Percentiles rank a stretch among this genome's conserved stretches.
These are phyloP conservation scores for Polygonum maritimum DNA, from an alignment of 148 eudicot species.

Conservation along the genomic window DNA sequence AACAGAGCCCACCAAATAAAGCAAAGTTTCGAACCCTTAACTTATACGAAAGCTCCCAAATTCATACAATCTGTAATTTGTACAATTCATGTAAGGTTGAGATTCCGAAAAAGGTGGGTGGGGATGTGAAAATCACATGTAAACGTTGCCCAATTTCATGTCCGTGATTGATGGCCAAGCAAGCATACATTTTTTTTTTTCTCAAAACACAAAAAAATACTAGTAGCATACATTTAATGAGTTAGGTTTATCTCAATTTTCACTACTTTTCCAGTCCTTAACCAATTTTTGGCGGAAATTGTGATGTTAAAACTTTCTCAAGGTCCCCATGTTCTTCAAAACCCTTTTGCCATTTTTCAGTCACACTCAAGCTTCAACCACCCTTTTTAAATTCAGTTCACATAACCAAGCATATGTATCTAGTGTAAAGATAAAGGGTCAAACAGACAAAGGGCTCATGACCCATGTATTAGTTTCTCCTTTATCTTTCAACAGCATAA, in stretches of 20 bases:
- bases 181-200: no score
- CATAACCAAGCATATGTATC: not conserved
- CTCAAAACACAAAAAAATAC: no score
- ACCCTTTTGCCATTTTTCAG: not conserved
- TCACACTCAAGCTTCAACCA: slow-evolving; percentile 9
- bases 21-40: not conserved
- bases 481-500: not conserved
- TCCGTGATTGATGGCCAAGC: slow-evolving; percentile 6
- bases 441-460: slow-evolving; percentile 2
- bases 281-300: not conserved
- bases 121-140: not conserved
- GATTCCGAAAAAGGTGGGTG: not conserved
- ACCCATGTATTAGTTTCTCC: not conserved
- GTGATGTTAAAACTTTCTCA: not conserved
- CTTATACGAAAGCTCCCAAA: not conserved
- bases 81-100: not conserved
- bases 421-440: not conserved
- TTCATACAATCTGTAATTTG: not conserved
- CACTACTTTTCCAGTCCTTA: not conserved
- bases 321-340: not conserved
- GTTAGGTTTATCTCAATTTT: not conserved
- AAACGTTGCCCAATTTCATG: not conserved
- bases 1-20: not conserved
- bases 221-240: not conserved
- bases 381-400: slow-evolving; percentile 7